Base-by-base conservation (phyloP, 1,139 yeast genomes). In the Scheffersomyces illinoinensis region DNA sequence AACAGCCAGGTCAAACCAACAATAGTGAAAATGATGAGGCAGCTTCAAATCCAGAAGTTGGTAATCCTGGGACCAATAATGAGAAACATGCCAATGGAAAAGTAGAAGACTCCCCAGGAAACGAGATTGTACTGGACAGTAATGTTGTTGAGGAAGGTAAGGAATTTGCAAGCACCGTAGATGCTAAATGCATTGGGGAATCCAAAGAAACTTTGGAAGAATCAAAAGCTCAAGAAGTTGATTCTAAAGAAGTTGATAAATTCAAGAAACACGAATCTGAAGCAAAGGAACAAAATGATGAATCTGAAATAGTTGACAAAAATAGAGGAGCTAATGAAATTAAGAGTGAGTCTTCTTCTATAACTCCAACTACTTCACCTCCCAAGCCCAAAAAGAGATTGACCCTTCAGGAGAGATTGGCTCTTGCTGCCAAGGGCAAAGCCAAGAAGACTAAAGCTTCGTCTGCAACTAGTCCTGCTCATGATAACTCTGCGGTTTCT, bases 391-490 rank as follows among this genome's bases (percentile, higher is more conserved):
- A 71, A 48, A 85, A 86, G 65, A 78, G 91, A 64, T 75, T 89
- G 53, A 84, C 96, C 0, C 76, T 91, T 66, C 93, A 91, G 68
- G 97, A 92, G 67, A 77, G 97, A 62, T 77, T 92, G 59, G 96
- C 96, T 0, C 74, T 88, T 65, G 97, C 97, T 1, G 93, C 93
- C 4, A 85, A 85, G 65, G 79, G 84, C 2, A 81, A 76, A 54
- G 73, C 71, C 55, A 71, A 67, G 54, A 60, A 60, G 43, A 47
- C 33, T 43, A 60, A 60, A 54, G 58, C 62, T 5, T 51, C 21
- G 7, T 50, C 62, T 0, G 33, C 58, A 3, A 56, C 61, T 4
- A 33, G 43, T 2, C 62, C 63, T 2, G 51, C 61, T 10, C 54
- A 62, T 1, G 52, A 62, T 2, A 52, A 50, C 5, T 24, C 56